Percentiles rank a stretch among this genome's conserved stretches.
Evolutionary conservation across 2,329 filamentous ascomycete species (phyloP).

Genomic region (Botrytis cinerea): DNA sequence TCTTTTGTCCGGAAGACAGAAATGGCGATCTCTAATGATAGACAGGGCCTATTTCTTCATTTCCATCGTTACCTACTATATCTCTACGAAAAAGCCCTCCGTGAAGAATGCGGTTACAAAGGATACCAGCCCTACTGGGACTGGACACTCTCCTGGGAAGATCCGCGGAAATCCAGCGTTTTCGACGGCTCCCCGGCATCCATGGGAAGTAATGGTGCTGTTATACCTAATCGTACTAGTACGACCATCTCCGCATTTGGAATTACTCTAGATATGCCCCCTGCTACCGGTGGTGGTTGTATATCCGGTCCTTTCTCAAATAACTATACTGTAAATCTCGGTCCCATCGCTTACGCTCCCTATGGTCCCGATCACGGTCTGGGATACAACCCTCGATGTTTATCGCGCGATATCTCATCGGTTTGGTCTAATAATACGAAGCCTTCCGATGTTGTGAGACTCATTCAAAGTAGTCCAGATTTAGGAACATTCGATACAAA

Average conservation of each 20-base stretch:
- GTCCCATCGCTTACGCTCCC: slow-evolving; percentile 5
- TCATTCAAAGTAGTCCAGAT: neutral
- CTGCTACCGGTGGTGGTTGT: slow-evolving; percentile 59
- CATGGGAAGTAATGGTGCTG: slow-evolving; percentile 52
- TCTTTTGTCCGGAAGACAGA: neutral
- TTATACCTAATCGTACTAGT: slow-evolving; percentile 36
- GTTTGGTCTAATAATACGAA: slow-evolving; percentile 5
- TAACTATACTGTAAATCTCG: slow-evolving; percentile 11
- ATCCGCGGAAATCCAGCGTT: slow-evolving; percentile 51
- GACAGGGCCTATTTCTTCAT: slow-evolving; percentile 26
- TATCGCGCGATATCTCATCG: slow-evolving; percentile 7
- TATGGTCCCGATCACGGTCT: neutral
- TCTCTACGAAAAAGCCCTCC: slow-evolving; percentile 48
- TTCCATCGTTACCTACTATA: slow-evolving; percentile 47
- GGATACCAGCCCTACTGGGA: slow-evolving; percentile 44
- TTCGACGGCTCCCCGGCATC: slow-evolving; percentile 57
- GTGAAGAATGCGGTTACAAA: slow-evolving; percentile 48
- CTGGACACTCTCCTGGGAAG: slow-evolving; percentile 28
- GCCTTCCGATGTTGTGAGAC: slow-evolving; percentile 5
- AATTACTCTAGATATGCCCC: slow-evolving; percentile 42
- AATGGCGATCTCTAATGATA: neutral
- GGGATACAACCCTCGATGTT: slow-evolving; percentile 17
- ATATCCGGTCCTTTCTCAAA: slow-evolving; percentile 15
- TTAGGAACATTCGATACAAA: neutral
- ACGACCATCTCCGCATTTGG: slow-evolving; percentile 35